A percentile compares a stretch with the other conserved stretches of the same genome.
These are phyloP conservation scores for Hawksworthiomyces lignivorus DNA, from an alignment of 2,329 filamentous ascomycete species.

Conservation along the genomic window DNA sequence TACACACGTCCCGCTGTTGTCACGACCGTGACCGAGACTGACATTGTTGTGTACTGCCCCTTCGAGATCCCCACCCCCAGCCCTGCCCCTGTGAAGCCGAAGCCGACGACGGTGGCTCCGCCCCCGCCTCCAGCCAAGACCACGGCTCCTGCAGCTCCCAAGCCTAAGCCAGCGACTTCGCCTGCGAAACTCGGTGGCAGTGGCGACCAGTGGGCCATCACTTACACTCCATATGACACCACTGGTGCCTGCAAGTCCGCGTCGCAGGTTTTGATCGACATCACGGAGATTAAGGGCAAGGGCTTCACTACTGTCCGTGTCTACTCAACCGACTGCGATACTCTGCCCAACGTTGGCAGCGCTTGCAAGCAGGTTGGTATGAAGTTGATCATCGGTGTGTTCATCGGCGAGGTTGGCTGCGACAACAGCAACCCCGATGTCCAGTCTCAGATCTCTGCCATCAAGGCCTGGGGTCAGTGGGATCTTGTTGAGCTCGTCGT, in stretches of 20 bases:
- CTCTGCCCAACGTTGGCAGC: conserved; percentile 65
- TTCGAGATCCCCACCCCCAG: conserved; percentile 41
- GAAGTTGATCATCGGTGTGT: conserved; percentile 81
- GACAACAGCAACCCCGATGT: conserved; percentile 52
- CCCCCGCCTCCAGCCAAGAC: conserved; percentile 26
- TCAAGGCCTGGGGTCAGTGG: conserved; percentile 68
- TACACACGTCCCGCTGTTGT: conserved; percentile 62
- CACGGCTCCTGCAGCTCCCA: conserved; percentile 21
- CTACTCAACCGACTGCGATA: conserved; percentile 88
- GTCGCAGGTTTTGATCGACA: conserved; percentile 49
- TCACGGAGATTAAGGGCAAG: conserved; percentile 53
- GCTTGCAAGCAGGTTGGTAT: conserved; percentile 61
- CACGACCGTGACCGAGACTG: conserved; percentile 62
- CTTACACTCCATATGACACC: conserved; percentile 67
- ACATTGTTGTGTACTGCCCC: conserved; percentile 64
- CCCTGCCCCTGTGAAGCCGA: conserved; percentile 23
- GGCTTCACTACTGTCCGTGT: conserved; percentile 69
- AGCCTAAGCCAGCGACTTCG: conserved; percentile 21
- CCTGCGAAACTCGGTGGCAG: conserved; percentile 26
- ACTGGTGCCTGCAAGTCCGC: conserved; percentile 57
- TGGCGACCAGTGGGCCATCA: conserved; percentile 62
- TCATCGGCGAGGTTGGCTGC: conserved; percentile 61
- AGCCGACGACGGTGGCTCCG: conserved; percentile 15
- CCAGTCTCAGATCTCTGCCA: conserved; percentile 63
- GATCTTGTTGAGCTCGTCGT: conserved; percentile 71